Evolutionary conservation across 2,329 filamentous ascomycete species (phyloP).

Genomic region (Cladophialophora yegresii): DNA sequence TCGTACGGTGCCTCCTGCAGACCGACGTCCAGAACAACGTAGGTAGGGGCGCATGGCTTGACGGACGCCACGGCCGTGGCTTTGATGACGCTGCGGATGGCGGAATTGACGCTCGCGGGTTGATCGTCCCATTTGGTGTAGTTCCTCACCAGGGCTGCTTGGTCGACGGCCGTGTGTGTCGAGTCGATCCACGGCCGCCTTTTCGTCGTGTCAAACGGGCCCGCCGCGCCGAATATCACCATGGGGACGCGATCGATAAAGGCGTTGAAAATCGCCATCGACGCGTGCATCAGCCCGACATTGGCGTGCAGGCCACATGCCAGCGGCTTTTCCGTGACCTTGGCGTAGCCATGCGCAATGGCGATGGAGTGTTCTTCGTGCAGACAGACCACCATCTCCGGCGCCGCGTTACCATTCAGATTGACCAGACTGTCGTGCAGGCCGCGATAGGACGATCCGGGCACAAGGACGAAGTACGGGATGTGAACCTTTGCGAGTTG

Average conservation of each 20-base stretch:
- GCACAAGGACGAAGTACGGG: constrained; percentile 10
- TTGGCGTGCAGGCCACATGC: constrained; percentile 13
- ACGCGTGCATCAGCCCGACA: constrained; percentile 13
- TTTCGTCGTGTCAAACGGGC: constrained; percentile 12
- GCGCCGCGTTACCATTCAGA: constrained; percentile 10
- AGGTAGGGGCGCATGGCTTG: constrained; percentile 10
- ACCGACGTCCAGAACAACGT: constrained; percentile 8
- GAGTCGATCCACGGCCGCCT: constrained; percentile 10
- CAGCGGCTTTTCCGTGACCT: constrained; percentile 7
- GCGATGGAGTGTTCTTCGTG: constrained; percentile 14
- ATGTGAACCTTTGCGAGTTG: constrained; percentile 8
- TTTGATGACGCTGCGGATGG: constrained; percentile 15
- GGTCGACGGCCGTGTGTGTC: constrained; percentile 10
- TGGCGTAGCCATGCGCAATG: constrained; percentile 11
- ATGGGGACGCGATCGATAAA: constrained; percentile 14
- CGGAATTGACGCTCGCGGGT: constrained; percentile 9
- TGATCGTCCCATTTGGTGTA: constrained; percentile 16
- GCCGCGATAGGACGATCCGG: constrained; percentile 10
- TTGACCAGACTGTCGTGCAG: constrained; percentile 14
- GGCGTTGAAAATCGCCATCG: constrained; percentile 11
- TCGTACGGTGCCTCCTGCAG: constrained; percentile 8
- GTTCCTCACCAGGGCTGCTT: constrained; percentile 12
- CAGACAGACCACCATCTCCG: constrained; percentile 13
- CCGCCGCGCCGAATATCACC: constrained; percentile 6
- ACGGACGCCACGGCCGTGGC: constrained; percentile 9